A percentile compares a stretch with the other conserved stretches of the same genome.
Conservation (phyloP, 345 rosid species). For the Hibiscus mutabilis region DNA sequence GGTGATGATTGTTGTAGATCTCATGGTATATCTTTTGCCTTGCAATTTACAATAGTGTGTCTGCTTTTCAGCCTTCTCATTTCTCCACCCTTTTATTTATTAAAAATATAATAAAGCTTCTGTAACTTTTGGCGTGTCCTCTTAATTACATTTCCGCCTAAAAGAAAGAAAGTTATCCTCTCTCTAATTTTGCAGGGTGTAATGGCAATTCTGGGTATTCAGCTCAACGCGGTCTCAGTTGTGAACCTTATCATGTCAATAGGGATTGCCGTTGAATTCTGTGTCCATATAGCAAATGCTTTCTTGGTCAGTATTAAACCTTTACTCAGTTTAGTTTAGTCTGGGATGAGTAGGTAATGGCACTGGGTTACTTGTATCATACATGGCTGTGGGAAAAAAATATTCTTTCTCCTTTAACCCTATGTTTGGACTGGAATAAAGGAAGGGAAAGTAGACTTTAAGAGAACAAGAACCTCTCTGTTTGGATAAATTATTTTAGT, state of each 20-base stretch:
- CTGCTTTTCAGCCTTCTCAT: not conserved
- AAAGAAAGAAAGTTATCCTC: conserved; percentile 3
- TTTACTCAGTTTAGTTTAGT: not conserved
- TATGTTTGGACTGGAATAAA: too few species aligned
- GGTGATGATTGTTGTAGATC: conserved; percentile 80
- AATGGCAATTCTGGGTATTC: conserved; percentile 83
- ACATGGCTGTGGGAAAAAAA: not conserved
- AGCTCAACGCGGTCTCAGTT: conserved; percentile 91
- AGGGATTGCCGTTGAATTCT: conserved; percentile 93
- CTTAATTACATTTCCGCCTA: not conserved
- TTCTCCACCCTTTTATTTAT: not conserved
- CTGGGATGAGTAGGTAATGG: not conserved
- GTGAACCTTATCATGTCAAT: conserved; percentile 92
- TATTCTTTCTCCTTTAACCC: not conserved
- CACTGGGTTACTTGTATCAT: not conserved
- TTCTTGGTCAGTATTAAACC: conserved; percentile 58
- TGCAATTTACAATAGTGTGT: not conserved
- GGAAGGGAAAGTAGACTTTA: too few species aligned
- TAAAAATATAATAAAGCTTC: not conserved
- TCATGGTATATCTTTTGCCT: conserved; percentile 54
- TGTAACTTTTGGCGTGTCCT: not conserved
- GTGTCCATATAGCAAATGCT: conserved; percentile 85
- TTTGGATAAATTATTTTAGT: too few species aligned
- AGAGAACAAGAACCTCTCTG: too few species aligned
- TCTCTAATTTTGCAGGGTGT: conserved; percentile 55